phyloP scores from a whole-genome alignment of 129 eudicot genomes.

The Escallonia rubra region DNA sequence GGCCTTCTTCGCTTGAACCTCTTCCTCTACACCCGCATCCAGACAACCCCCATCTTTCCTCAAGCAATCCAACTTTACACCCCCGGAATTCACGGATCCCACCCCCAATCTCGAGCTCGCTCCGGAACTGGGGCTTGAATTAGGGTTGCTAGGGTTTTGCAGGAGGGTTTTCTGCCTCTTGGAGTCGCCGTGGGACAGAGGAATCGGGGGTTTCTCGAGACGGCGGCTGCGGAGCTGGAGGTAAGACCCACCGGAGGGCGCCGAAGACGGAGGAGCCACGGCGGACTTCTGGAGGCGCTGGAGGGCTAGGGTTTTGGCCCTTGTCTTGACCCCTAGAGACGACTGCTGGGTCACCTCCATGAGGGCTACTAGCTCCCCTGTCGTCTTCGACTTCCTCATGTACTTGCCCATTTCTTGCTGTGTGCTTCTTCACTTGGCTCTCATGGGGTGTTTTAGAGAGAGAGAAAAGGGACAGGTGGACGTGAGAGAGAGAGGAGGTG shows the following conservation, averaged over 20 bases:
- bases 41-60: conserved; percentile 4
- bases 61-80: neutral
- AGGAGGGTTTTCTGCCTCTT: conserved; percentile 11
- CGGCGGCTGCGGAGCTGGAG: conserved; percentile 65
- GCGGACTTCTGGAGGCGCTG: neutral
- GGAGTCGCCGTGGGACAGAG: neutral
- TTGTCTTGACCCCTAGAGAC: conserved; percentile 14
- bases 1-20: neutral
- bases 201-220: conserved; percentile 29
- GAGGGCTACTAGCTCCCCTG: neutral
- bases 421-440: neutral
- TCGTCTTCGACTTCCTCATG: conserved; percentile 13
- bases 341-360: neutral
- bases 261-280: conserved; percentile 8
- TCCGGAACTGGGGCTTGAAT: conserved; percentile 9
- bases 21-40: conserved; percentile 4
- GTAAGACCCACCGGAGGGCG: conserved; percentile 30
- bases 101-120: neutral
- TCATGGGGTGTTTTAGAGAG: neutral
- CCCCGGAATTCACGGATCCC: conserved; percentile 1
- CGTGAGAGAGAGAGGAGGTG: neutral
- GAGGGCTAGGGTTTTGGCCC: conserved; percentile 19
- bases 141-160: conserved; percentile 23
- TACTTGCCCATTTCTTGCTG: conserved; percentile 12
- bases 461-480: neutral